phyloP scores from a whole-genome alignment of 805 yeast species.

The Isabelozyma heimii region DNA sequence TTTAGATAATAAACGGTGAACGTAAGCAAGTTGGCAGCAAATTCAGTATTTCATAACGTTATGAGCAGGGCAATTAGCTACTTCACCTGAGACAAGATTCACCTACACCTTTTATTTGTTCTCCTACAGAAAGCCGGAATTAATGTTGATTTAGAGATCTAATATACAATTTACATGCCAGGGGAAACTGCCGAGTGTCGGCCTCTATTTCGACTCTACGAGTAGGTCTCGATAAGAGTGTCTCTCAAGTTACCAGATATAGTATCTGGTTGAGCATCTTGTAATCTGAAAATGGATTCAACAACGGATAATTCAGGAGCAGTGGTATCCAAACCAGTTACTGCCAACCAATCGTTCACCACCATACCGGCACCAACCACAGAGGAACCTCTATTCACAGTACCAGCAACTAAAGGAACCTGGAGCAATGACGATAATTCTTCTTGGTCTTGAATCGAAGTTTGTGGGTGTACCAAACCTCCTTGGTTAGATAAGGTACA shows the following conservation, averaged over 20 bases:
- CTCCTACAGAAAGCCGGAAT: not conserved
- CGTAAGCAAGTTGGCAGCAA: too few species aligned
- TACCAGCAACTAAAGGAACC: slow-evolving; percentile 98
- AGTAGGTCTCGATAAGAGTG: slow-evolving; percentile 88
- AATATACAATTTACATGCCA: not conserved
- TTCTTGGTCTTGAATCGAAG: slow-evolving; percentile 96
- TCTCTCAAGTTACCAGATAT: slow-evolving; percentile 85
- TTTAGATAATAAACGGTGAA: too few species aligned
- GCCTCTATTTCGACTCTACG: slow-evolving; percentile 33
- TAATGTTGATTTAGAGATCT: not conserved
- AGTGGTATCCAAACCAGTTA: slow-evolving; percentile 94
- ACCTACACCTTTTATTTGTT: not conserved
- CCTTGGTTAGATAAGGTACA: slow-evolving; percentile 96
- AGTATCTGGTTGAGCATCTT: slow-evolving; percentile 86
- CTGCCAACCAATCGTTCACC: slow-evolving; percentile 97
- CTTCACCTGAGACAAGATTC: too few species aligned
- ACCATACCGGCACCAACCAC: slow-evolving; percentile 99
- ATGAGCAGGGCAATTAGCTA: too few species aligned
- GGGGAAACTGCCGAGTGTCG: not conserved
- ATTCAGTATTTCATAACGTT: too few species aligned
- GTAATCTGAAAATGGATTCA: slow-evolving; percentile 92
- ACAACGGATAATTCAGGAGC: slow-evolving; percentile 97
- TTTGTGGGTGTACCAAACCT: slow-evolving; percentile 97
- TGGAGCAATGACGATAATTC: slow-evolving; percentile 93
- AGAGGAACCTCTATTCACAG: slow-evolving; percentile 95